Conservation (phyloP, 2,329 filamentous ascomycete species). For the Stagonosporopsis chrysanthemi region DNA sequence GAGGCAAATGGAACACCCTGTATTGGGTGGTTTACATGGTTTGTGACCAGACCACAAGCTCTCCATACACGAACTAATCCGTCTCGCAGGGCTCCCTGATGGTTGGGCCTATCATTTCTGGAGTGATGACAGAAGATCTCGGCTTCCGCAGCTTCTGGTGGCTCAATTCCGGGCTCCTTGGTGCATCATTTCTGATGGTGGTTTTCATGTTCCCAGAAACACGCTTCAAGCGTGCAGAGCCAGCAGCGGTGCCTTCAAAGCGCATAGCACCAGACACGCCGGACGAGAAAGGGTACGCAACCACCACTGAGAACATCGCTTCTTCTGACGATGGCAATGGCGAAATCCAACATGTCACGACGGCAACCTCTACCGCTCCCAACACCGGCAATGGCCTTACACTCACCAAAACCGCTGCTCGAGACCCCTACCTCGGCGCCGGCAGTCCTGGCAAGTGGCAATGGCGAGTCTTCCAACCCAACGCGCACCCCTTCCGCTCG, state of each 20-base stretch:
- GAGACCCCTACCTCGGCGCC: constrained; percentile 64
- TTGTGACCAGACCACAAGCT: neutral
- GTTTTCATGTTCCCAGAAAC: constrained; percentile 71
- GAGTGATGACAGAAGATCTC: constrained; percentile 65
- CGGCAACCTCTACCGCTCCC: constrained; percentile 24
- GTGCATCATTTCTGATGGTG: constrained; percentile 58
- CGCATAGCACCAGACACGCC: constrained; percentile 12
- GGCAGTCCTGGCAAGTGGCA: constrained; percentile 64
- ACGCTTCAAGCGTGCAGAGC: constrained; percentile 61
- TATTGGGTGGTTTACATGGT: constrained; percentile 69
- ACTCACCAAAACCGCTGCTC: constrained; percentile 50
- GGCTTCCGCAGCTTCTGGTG: constrained; percentile 72
- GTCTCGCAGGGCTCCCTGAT: constrained; percentile 59
- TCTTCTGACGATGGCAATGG: constrained; percentile 27
- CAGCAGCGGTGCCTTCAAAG: constrained; percentile 29
- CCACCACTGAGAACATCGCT: constrained; percentile 21
- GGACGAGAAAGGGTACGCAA: constrained; percentile 30
- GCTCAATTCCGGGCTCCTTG: constrained; percentile 66
- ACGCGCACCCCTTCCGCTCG: constrained; percentile 55
- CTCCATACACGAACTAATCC: neutral
- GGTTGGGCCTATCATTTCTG: constrained; percentile 65
- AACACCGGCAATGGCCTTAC: constrained; percentile 24
- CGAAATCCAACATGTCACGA: constrained; percentile 37
- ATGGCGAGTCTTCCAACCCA: constrained; percentile 62
- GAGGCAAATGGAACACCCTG: constrained; percentile 67